phyloP scores from a whole-genome alignment of 805 yeast species.

The Lipomyces yamanashiensis region DNA sequence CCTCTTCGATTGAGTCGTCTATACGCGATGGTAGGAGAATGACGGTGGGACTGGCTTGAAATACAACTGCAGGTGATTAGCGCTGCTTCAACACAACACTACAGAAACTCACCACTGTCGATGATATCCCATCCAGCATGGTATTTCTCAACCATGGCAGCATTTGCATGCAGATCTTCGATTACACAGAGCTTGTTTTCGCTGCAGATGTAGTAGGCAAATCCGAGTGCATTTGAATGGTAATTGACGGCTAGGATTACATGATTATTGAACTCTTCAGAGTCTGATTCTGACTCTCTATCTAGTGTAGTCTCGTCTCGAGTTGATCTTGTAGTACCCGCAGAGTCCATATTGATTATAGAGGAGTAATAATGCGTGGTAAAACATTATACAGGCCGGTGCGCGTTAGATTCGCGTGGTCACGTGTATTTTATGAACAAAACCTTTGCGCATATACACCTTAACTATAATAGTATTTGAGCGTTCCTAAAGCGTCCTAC shows the following conservation, averaged over 20 bases:
- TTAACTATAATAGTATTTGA: no score
- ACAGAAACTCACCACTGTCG: conserved; percentile 11
- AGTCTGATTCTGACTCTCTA: not conserved
- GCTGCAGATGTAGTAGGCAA: conserved; percentile 16
- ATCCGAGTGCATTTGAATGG: conserved; percentile 22
- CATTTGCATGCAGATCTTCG: conserved; percentile 29
- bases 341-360: not conserved
- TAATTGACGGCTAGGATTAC: conserved; percentile 26
- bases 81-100: not conserved
- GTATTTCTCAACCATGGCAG: conserved; percentile 26
- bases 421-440: not conserved
- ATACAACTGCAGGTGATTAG: conserved; percentile 16
- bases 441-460: not conserved
- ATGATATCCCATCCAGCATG: conserved; percentile 28
- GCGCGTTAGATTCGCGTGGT: not conserved
- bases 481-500: not conserved
- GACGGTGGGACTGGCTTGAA: conserved; percentile 29
- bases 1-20: conserved; percentile 25
- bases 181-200: conserved; percentile 23
- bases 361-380: not conserved
- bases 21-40: conserved; percentile 28
- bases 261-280: not conserved
- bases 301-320: not conserved
- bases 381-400: not conserved
- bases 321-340: not conserved